Evolutionary conservation across 768 basidiomycete genomes (phyloP).

Genomic region (Pleurotus platypus): DNA sequence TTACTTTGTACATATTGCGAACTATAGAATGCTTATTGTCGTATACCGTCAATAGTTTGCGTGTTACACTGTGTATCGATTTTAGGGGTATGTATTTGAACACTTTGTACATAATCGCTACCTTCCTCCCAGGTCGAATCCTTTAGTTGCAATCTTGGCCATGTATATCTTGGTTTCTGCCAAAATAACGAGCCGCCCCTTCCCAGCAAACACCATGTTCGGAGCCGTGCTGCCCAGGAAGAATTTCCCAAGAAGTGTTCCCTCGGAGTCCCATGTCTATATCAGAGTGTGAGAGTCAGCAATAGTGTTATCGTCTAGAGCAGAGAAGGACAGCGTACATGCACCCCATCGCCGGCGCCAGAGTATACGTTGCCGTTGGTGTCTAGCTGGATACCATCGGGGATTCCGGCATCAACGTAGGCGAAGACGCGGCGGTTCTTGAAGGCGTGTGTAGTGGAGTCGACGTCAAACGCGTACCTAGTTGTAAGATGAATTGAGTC

Average conservation of each 20-base stretch:
- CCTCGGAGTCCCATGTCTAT: constrained; percentile 51
- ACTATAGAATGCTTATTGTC: no score
- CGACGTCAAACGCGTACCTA: constrained; percentile 62
- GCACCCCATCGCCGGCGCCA: constrained; percentile 63
- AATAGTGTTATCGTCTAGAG: not conserved
- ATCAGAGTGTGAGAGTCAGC: not conserved
- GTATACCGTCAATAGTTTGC: no score
- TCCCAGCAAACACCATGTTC: constrained; percentile 43
- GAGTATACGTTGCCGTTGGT: constrained; percentile 61
- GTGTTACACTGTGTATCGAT: no score
- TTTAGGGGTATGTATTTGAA: no score
- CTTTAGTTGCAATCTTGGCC: constrained; percentile 39
- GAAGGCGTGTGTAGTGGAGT: constrained; percentile 48
- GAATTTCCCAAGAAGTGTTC: constrained; percentile 62
- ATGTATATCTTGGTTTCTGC: constrained; percentile 46
- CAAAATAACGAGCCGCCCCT: constrained; percentile 38
- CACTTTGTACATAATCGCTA: no score
- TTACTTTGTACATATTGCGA: no score
- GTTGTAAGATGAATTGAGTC: constrained; percentile 24
- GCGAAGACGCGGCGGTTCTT: constrained; percentile 64
- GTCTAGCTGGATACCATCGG: constrained; percentile 69
- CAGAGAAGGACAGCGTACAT: constrained; percentile 30
- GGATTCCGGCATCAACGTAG: constrained; percentile 58
- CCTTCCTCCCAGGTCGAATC: not conserved
- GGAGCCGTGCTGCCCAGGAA: constrained; percentile 44